phyloP scores from a whole-genome alignment of 345 rosid genomes.

The Gossypium stocksii region DNA sequence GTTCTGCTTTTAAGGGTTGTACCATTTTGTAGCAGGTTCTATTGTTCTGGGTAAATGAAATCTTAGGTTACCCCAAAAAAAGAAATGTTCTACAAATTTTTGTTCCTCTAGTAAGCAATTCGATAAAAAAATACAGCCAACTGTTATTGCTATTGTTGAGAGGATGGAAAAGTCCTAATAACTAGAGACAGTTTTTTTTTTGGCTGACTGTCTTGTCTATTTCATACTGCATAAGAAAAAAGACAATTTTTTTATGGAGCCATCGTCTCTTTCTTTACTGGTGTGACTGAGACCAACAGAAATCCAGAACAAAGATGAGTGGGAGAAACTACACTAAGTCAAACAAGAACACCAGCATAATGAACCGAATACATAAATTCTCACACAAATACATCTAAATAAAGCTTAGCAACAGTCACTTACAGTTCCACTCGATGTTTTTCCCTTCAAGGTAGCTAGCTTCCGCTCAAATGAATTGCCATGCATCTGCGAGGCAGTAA shows the following conservation, averaged over 20 bases:
- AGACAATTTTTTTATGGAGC: too few relatives aligned
- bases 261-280: neutral
- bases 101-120: neutral
- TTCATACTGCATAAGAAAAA: neutral
- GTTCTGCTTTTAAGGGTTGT: neutral
- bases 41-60: neutral
- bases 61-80: neutral
- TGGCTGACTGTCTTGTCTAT: neutral
- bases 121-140: neutral
- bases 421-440: slow-evolving; percentile 40
- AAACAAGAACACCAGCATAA: neutral
- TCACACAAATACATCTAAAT: neutral
- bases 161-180: neutral
- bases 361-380: neutral
- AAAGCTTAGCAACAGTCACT: slow-evolving; percentile 19
- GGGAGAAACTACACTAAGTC: neutral
- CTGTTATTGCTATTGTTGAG: neutral
- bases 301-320: neutral
- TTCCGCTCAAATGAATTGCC: slow-evolving; percentile 91
- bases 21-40: neutral
- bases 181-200: neutral
- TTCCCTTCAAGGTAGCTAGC: slow-evolving; percentile 67
- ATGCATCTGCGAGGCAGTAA: slow-evolving; percentile 47
- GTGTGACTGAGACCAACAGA: neutral
- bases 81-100: neutral